A percentile compares a stretch with the other conserved stretches of the same genome.
These are phyloP conservation scores for Vigna hirtella DNA, from an alignment of 306 rosid species.

Conservation along the genomic window DNA sequence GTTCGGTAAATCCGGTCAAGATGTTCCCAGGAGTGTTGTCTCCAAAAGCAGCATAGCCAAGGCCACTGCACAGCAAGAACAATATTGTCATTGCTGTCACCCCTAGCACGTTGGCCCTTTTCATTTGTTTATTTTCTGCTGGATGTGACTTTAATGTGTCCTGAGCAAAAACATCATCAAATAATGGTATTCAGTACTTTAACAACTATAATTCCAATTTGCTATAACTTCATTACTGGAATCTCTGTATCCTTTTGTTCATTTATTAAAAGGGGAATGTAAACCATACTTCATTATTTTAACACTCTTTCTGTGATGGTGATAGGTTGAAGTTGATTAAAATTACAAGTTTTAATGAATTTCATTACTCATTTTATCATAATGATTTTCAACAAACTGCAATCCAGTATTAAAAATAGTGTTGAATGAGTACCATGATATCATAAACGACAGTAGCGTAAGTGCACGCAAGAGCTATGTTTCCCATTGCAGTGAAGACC, in stretches of 20 bases:
- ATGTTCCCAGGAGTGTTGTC: constrained; percentile 68
- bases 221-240: not conserved
- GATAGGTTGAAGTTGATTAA: too few species aligned
- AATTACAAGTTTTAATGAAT: too few species aligned
- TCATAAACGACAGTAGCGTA: constrained; percentile 62
- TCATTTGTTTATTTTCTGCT: constrained; percentile 79
- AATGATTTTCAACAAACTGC: too few species aligned
- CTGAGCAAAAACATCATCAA: constrained; percentile 44
- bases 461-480: constrained; percentile 72
- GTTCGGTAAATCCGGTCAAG: constrained; percentile 62
- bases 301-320: too few species aligned
- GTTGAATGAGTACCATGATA: constrained; percentile 50
- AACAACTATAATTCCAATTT: constrained; percentile 20
- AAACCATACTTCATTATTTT: too few species aligned
- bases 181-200: constrained; percentile 14
- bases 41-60: constrained; percentile 82
- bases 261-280: too few species aligned
- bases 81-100: constrained; percentile 60
- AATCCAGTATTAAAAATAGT: too few species aligned
- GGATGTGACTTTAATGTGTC: constrained; percentile 73
- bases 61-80: constrained; percentile 55
- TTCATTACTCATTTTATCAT: too few species aligned
- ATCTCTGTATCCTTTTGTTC: not conserved
- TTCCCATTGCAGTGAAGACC: constrained; percentile 66
- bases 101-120: constrained; percentile 60